phyloP scores from a whole-genome alignment of 352 stramenopile species.

The Globisporangium okanoganense region DNA sequence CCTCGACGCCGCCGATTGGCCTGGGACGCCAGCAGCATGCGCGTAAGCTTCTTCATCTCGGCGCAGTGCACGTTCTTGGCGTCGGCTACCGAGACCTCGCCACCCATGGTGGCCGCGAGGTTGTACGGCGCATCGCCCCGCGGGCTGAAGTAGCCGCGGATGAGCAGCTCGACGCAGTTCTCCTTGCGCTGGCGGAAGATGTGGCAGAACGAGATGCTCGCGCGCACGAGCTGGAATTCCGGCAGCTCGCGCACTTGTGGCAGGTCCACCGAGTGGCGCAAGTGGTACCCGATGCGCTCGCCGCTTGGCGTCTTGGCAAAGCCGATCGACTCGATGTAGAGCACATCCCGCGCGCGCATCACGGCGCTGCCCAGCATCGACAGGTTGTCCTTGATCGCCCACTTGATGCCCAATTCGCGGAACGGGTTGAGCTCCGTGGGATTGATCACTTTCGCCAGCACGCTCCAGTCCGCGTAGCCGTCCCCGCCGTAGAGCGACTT shows the following conservation, averaged over 20 bases:
- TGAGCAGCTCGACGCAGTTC: slow-evolving; percentile 35
- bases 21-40: slow-evolving; percentile 1
- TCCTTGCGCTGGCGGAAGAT: slow-evolving; percentile 34
- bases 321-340: slow-evolving; percentile 51
- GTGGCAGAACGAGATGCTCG: slow-evolving; percentile 43
- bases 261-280: slow-evolving; percentile 48
- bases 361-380: slow-evolving; percentile 22
- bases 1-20: not conserved
- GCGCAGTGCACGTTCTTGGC: slow-evolving; percentile 23
- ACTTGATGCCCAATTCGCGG: slow-evolving; percentile 55
- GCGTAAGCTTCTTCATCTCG: slow-evolving; percentile 41
- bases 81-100: not conserved
- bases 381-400: slow-evolving; percentile 34
- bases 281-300: slow-evolving; percentile 49
- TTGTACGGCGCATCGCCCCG: slow-evolving; percentile 29
- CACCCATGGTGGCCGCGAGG: slow-evolving; percentile 20
- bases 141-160: slow-evolving; percentile 27
- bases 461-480: slow-evolving; percentile 44
- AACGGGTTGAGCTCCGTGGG: slow-evolving; percentile 43
- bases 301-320: slow-evolving; percentile 33
- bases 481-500: slow-evolving; percentile 46
- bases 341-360: slow-evolving; percentile 46
- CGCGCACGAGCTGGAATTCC: slow-evolving; percentile 29
- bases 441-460: slow-evolving; percentile 30
- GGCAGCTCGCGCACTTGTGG: slow-evolving; percentile 33